phyloP scores from a whole-genome alignment of 495 filamentous ascomycete genomes.

The Aspergillus campestris region DNA sequence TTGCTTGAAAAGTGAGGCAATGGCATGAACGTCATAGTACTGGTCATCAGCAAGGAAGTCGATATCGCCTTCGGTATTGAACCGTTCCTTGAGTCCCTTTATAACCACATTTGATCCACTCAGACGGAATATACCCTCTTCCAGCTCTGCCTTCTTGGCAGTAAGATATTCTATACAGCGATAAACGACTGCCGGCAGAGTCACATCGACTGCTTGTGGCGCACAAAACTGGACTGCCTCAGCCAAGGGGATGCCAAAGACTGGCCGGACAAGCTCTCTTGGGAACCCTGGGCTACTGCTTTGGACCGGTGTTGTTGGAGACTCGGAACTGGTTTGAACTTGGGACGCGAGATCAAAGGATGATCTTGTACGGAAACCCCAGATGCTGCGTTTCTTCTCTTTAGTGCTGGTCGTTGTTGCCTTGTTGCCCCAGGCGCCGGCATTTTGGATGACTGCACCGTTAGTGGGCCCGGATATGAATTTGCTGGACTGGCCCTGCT shows the following conservation, averaged over 20 bases:
- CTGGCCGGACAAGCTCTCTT: constrained; percentile 55
- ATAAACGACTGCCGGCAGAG: constrained; percentile 91
- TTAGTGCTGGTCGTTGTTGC: constrained; percentile 40
- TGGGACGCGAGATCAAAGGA: constrained; percentile 49
- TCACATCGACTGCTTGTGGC: constrained; percentile 59
- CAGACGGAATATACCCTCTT: constrained; percentile 94
- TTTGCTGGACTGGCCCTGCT: constrained; percentile 37
- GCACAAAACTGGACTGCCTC: constrained; percentile 78
- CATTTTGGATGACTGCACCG: constrained; percentile 75
- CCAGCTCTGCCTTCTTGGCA: constrained; percentile 67
- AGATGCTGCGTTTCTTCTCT: constrained; percentile 91
- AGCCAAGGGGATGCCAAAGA: constrained; percentile 78
- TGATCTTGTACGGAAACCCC: constrained; percentile 70
- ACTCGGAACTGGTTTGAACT: constrained; percentile 29
- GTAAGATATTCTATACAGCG: constrained; percentile 92
- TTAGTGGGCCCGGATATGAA: constrained; percentile 84
- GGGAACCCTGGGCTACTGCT: constrained; percentile 37
- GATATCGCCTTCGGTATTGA: constrained; percentile 90
- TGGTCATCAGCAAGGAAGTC: constrained; percentile 75
- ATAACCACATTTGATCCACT: constrained; percentile 93
- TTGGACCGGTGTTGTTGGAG: constrained; percentile 24
- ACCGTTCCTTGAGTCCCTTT: constrained; percentile 80
- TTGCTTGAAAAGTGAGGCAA: constrained; percentile 88
- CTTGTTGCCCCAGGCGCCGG: constrained; percentile 81
- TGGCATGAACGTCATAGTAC: constrained; percentile 92